Percentiles rank a stretch among this genome's conserved stretches.
Evolutionary conservation across 2,329 filamentous ascomycete genomes (phyloP).

Genomic region (Nigrospora oryzae): DNA sequence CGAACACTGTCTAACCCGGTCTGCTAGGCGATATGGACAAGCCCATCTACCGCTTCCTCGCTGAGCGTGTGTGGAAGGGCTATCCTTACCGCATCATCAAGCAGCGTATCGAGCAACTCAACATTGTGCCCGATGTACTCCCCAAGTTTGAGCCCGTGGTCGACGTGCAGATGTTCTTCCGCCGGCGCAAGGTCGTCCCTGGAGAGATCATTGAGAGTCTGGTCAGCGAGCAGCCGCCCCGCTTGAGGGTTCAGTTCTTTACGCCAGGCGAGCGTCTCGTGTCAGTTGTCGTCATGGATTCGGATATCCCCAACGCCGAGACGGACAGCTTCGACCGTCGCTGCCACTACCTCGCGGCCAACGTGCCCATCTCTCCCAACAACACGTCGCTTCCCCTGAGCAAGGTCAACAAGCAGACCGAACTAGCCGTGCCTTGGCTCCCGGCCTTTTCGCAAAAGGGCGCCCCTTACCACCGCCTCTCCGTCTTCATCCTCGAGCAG

Average conservation of each 20-base stretch:
- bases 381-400: constrained; percentile 57
- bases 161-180: constrained; percentile 78
- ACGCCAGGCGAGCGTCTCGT: constrained; percentile 73
- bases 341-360: constrained; percentile 78
- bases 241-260: constrained; percentile 78
- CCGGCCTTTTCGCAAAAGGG: constrained; percentile 86
- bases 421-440: constrained; percentile 73
- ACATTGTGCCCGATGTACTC: constrained; percentile 81
- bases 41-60: constrained; percentile 88
- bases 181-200: constrained; percentile 58
- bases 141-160: constrained; percentile 68
- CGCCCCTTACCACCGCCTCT: constrained; percentile 81
- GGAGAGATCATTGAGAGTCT: constrained; percentile 71
- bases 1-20: constrained; percentile 7
- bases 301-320: constrained; percentile 77
- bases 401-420: constrained; percentile 47
- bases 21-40: constrained; percentile 81
- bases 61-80: constrained; percentile 77
- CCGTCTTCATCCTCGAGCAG: constrained; percentile 79
- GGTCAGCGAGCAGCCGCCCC: constrained; percentile 65
- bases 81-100: constrained; percentile 72
- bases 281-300: constrained; percentile 77
- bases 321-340: constrained; percentile 69
- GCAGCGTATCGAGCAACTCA: constrained; percentile 81
- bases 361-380: constrained; percentile 43